These are phyloP conservation scores for Ceratobasidium papillatum DNA, from an alignment of 1,284 basidiomycete species.

Conservation along the genomic window DNA sequence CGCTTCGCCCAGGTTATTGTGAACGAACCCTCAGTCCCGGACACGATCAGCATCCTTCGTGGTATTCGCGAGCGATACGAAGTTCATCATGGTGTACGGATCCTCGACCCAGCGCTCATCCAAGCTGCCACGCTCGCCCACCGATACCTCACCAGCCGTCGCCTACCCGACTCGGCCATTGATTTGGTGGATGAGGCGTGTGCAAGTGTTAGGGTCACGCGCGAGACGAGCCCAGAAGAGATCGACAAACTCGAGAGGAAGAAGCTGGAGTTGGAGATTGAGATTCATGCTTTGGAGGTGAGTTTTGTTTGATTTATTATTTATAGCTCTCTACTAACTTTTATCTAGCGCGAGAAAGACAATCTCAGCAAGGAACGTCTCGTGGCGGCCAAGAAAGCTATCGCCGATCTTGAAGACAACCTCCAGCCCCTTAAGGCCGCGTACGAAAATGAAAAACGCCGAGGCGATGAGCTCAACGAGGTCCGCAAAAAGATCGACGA, in stretches of 20 bases:
- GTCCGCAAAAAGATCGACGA: slow-evolving; percentile 90
- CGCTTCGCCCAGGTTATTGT: slow-evolving; percentile 95
- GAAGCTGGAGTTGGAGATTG: slow-evolving; percentile 93
- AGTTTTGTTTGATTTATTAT: slow-evolving; percentile 29
- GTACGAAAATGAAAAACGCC: slow-evolving; percentile 89
- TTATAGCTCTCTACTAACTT: neutral
- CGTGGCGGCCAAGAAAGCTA: slow-evolving; percentile 77
- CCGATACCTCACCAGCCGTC: slow-evolving; percentile 88
- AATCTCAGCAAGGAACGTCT: slow-evolving; percentile 88
- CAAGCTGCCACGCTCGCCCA: slow-evolving; percentile 92
- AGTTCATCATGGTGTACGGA: slow-evolving; percentile 86
- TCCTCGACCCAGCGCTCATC: slow-evolving; percentile 90
- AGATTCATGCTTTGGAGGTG: slow-evolving; percentile 89
- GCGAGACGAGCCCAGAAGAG: slow-evolving; percentile 93
- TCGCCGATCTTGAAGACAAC: slow-evolving; percentile 88
- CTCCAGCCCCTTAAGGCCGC: slow-evolving; percentile 88
- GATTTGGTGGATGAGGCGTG: slow-evolving; percentile 95
- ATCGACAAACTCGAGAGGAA: slow-evolving; percentile 94
- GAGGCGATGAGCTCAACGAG: slow-evolving; percentile 85
- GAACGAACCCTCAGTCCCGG: slow-evolving; percentile 89
- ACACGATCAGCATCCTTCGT: slow-evolving; percentile 93
- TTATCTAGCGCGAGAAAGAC: slow-evolving; percentile 79
- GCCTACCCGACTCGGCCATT: slow-evolving; percentile 90
- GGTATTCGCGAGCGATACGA: slow-evolving; percentile 83
- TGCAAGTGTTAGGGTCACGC: slow-evolving; percentile 89